Evolutionary conservation across 305 asterid species (phyloP), one percentile per base, ranked within the genome.

Genomic region (Fraxinus angustifolia): DNA sequence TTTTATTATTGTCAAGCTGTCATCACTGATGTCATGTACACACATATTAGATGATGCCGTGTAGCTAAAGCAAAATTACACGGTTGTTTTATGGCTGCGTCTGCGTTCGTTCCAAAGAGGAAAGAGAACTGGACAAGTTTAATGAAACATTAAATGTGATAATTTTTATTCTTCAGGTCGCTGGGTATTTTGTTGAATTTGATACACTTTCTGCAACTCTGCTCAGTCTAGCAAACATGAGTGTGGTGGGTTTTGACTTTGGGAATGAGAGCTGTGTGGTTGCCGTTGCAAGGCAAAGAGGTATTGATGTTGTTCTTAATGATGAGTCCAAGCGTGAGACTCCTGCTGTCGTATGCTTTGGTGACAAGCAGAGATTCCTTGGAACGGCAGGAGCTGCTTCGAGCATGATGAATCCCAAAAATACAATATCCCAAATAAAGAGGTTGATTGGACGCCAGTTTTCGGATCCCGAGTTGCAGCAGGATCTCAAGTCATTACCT

Each of bases 371-470:
- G 87, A 85, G 99, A 14, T 96, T 96, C 82, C 94, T 94, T 5
- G 98, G 99, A 11, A 94, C 97, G 11, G 97, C 99, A 8, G 98
- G 99, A 75, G 99, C 98, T 80, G 98, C 99, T 10, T 84, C 99
- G 14, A 94, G 97, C 84, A 79, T 91, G 98, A 96, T 90, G 97
- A 94, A 95, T 81, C 99, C 98, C 2, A 94, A 95, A 80, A 94
- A 88, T 79, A 92, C 99, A n/a, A 91, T 95, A 73, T 94, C 99
- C 19, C 99, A 95, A 79, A 87, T 95, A 34, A 95, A 95, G 83
- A 78, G 99, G 83, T 70, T 95, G 75, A 86, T 95, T 74, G 99
- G 98, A 8, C 90, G 93, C 0, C 89, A 88, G 36, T 95, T 89
- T 89, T 92, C 96, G 1, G 98, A 95, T 82, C 96, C 99, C 0